Base-by-base conservation (phyloP, 2,329 filamentous ascomycete genomes). In the Geosmithia flava region DNA sequence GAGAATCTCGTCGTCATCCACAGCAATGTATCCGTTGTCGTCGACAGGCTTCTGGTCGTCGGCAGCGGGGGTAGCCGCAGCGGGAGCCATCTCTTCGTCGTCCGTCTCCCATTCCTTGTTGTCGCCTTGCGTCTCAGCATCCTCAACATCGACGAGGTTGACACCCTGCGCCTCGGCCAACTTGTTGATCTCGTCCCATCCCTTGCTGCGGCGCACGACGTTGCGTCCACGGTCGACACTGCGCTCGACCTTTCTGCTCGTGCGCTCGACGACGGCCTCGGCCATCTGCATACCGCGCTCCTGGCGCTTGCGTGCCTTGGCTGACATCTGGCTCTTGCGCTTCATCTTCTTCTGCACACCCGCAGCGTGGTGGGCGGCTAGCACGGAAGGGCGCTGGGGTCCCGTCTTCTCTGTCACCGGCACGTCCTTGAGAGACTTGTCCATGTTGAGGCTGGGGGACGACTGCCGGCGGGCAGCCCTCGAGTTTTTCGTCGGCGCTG, bases 311-410 rank as follows among this genome's bases (percentile, higher is more conserved):
- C 72, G 68, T 3, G 77, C 77, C 60, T 71, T 76, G 53, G 69
- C 64, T 55, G 76, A 80, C 59, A 78, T 55, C 7, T 70, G 66
- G n/a, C 65, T 55, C 58, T 78, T 78, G 56, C 76, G 70, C 61
- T 80, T 85, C 51, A 69, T 58, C 65, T 83, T 87, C 64, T 87
- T 88, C 64, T 86, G 88, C 10, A 91, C 73, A 29, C 87, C 86
- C 17, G 80, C 75, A 2, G 70, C 68, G 59, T 81, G 77, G 54
- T 85, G 82, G 16, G 82, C 78, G 40, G 79, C 78, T 41, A 88
- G 77, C 17, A 87, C 73, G n/a, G 85, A 81, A 27, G 81, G 78
- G 4, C 80, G 76, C 51, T 68, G 61, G 39, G 51, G 41, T 27
- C 20, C 17, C 23, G 52, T 60, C 52, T 74, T 67, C 50, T 64